Evolutionary conservation across 2,329 filamentous ascomycete species (phyloP).

Genomic region (Coniochaeta sp.): DNA sequence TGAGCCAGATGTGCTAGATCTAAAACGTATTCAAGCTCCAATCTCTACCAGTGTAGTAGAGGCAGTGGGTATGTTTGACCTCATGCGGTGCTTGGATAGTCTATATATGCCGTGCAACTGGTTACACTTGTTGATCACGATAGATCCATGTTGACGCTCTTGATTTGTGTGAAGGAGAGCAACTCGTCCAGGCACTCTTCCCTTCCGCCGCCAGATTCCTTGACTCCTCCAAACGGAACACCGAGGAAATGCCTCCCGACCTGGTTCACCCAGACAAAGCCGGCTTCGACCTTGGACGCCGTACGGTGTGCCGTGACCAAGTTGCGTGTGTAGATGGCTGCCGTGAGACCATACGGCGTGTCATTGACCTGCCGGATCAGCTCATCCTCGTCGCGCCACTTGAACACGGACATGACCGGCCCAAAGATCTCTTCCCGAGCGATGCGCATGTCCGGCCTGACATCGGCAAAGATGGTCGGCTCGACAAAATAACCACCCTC

Average conservation of each 20-base stretch:
- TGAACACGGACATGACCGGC: conserved; percentile 46
- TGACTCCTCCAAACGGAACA: conserved; percentile 39
- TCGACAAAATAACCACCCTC: conserved; percentile 10
- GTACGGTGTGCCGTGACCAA: conserved; percentile 33
- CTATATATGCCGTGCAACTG: too few species aligned
- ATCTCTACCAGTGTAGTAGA: too few species aligned
- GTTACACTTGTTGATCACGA: not conserved
- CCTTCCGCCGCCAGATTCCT: conserved; percentile 6
- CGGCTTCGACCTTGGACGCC: conserved; percentile 46
- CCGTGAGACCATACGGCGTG: conserved; percentile 46
- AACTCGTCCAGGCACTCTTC: conserved; percentile 6
- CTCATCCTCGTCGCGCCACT: conserved; percentile 44
- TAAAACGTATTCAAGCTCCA: too few species aligned
- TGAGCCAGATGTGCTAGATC: too few species aligned
- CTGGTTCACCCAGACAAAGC: conserved; percentile 37
- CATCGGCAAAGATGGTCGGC: conserved; percentile 12
- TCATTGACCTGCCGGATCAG: conserved; percentile 42
- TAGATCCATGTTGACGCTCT: conserved; percentile 3
- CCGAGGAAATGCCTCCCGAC: conserved; percentile 18
- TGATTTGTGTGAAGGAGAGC: conserved; percentile 4
- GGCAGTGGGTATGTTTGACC: too few species aligned
- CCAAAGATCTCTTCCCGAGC: conserved; percentile 50
- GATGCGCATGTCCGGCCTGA: conserved; percentile 15
- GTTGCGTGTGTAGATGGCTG: conserved; percentile 48
- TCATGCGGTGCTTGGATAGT: too few species aligned